A percentile compares a stretch with the other conserved stretches of the same genome.
These are phyloP conservation scores for Hortiboletus campestris DNA, from an alignment of 768 basidiomycete genomes.

Conservation along the genomic window DNA sequence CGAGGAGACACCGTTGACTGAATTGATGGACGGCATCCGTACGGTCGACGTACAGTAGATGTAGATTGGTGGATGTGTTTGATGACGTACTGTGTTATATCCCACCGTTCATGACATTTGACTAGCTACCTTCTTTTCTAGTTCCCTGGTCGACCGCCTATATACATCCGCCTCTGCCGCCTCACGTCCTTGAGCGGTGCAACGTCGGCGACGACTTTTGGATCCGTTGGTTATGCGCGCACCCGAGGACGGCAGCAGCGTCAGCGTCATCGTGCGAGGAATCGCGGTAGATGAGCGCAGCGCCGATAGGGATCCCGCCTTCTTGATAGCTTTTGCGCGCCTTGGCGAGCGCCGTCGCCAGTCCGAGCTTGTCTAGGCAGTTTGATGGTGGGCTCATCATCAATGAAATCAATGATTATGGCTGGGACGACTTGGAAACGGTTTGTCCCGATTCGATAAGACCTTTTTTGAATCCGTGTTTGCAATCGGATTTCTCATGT, in stretches of 20 bases:
- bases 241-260: slow-evolving; percentile 35
- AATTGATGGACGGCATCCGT: too few relatives aligned
- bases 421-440: too few relatives aligned
- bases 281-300: slow-evolving; percentile 41
- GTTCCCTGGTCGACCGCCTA: slow-evolving; percentile 43
- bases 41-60: too few relatives aligned
- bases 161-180: slow-evolving; percentile 44
- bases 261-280: not conserved
- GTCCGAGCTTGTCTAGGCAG: slow-evolving; percentile 30
- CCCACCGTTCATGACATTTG: too few relatives aligned
- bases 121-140: too few relatives aligned
- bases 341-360: slow-evolving; percentile 37
- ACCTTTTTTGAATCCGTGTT: too few relatives aligned
- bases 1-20: too few relatives aligned
- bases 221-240: slow-evolving; percentile 44
- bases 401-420: too few relatives aligned
- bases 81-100: too few relatives aligned
- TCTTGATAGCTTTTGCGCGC: slow-evolving; percentile 47
- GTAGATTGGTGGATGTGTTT: too few relatives aligned
- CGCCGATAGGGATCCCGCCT: slow-evolving; percentile 66
- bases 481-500: too few relatives aligned
- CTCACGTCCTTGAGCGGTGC: slow-evolving; percentile 56
- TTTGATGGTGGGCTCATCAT: not conserved
- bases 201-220: slow-evolving; percentile 43
- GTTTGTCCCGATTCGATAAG: too few relatives aligned